Evolutionary conservation across 176 grass and related monocot species (phyloP), one percentile per base, ranked within the genome.

Genomic region (Triticum dicoccoides): DNA sequence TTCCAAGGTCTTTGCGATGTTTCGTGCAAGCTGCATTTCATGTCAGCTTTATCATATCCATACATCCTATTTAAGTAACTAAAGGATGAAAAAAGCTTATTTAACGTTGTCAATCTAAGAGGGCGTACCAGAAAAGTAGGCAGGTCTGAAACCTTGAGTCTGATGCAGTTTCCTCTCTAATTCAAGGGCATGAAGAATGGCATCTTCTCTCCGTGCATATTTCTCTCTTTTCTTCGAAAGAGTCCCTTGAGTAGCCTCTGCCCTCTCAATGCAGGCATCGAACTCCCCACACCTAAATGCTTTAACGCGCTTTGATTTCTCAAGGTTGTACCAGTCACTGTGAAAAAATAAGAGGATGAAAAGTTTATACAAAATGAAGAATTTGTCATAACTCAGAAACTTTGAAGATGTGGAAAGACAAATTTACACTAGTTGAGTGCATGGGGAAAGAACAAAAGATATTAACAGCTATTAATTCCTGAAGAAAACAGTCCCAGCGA

Each of bases 291-390:
- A 99, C 45, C 97, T 91, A 82, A 99, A 99, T 30, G 97, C 87
- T 81, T 99, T 99, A 44, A 99, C 97, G 77, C 97, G 94, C 77
- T 99, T 99, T 65, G 97, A 99, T 91, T 99, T 99, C 87, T 99
- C 97, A 68, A 99, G 86, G 85, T 99, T 99, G 87, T 99, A 99
- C 97, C 97, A 99, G 84, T 99, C 97, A 32, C 97, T 99, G 79
- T 27, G 64, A 87, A 78, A 66, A 91, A 61, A 24, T 65, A 63
- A 52, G 77, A 90, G 68, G 84, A 91, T 47, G 27, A 62, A 32
- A 74, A 76, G 47, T 86, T n/a, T 81, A 85, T 37, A 56, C 63
- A 79, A 41, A 80, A 81, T 38, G 65, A 87, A 80, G 8, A 66
- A 83, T 45, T 58, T 61, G 29, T 42, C 10, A 41, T 68, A 44